These are phyloP conservation scores for Astragalus membranaceus DNA, from an alignment of 306 rosid species.

Conservation along the genomic window DNA sequence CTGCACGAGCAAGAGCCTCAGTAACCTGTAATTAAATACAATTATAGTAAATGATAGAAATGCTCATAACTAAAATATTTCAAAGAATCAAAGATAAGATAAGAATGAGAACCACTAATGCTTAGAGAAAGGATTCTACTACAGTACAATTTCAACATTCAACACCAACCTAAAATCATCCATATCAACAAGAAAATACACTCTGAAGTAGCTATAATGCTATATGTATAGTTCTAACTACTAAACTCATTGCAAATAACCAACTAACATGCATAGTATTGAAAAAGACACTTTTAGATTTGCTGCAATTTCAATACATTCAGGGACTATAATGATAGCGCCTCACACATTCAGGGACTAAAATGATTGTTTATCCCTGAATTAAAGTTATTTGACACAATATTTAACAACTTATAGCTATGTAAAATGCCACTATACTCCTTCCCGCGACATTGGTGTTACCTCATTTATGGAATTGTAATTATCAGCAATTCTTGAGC, in stretches of 20 bases:
- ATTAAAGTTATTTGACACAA: too few relatives aligned
- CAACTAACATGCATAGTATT: too few relatives aligned
- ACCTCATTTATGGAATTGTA: constrained; percentile 53
- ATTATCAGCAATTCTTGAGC: constrained; percentile 48
- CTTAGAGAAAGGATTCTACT: neutral
- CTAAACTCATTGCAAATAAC: too few relatives aligned
- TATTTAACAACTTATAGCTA: too few relatives aligned
- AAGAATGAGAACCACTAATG: neutral
- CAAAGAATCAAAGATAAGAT: neutral
- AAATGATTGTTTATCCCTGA: too few relatives aligned
- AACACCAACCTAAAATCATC: neutral
- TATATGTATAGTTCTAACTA: neutral
- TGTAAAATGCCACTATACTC: too few relatives aligned
- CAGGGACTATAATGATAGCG: too few relatives aligned
- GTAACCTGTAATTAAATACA: constrained; percentile 43
- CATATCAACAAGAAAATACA: neutral
- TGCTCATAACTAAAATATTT: neutral
- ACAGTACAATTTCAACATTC: neutral
- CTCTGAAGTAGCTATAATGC: neutral
- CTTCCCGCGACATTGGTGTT: too few relatives aligned
- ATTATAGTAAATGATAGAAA: neutral
- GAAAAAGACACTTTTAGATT: too few relatives aligned
- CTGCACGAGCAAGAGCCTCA: constrained; percentile 61
- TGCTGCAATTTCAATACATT: too few relatives aligned
- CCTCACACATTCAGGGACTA: too few relatives aligned